phyloP scores from a whole-genome alignment of 768 basidiomycete species.

The Lentinus tigrinus region DNA sequence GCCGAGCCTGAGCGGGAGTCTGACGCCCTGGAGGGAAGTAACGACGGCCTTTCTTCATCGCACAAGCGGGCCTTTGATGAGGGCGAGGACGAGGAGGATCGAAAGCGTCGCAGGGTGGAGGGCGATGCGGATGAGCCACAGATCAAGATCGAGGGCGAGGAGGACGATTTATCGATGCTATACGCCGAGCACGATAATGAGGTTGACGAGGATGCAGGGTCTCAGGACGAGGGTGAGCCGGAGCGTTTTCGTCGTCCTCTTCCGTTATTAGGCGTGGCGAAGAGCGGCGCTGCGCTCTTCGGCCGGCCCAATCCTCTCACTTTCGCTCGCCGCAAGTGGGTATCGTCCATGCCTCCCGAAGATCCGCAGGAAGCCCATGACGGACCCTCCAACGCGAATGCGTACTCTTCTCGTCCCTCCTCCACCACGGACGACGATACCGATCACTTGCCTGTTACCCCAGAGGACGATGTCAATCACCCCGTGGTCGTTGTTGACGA shows the following conservation, averaged over 20 bases:
- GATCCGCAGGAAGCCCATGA: conserved; percentile 10
- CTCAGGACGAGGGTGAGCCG: conserved; percentile 15
- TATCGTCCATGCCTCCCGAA: conserved; percentile 17
- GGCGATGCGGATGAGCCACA: background rate
- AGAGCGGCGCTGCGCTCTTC: conserved; percentile 17
- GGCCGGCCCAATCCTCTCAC: conserved; percentile 32
- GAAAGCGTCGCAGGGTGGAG: conserved; percentile 14
- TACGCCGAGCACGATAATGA: conserved; percentile 14
- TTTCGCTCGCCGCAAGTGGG: conserved; percentile 35
- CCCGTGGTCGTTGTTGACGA: conserved; percentile 4
- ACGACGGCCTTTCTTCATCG: conserved; percentile 1
- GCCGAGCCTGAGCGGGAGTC: background rate
- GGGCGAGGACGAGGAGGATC: conserved; percentile 17
- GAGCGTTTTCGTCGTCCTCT: conserved; percentile 15
- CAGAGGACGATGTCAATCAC: conserved; percentile 14
- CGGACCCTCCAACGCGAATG: background rate
- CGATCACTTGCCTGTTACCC: conserved; percentile 23
- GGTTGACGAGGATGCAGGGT: conserved; percentile 8
- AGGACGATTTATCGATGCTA: conserved; percentile 9
- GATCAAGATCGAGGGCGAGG: conserved; percentile 19
- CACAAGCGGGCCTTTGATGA: conserved; percentile 9
- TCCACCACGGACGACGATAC: conserved; percentile 21
- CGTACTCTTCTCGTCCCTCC: conserved; percentile 3
- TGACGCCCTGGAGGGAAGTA: background rate
- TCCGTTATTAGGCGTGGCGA: conserved; percentile 9